A percentile compares a stretch with the other conserved stretches of the same genome.
phyloP scores from a whole-genome alignment of 139 green algal genomes.

The Micromonas pusilla region DNA sequence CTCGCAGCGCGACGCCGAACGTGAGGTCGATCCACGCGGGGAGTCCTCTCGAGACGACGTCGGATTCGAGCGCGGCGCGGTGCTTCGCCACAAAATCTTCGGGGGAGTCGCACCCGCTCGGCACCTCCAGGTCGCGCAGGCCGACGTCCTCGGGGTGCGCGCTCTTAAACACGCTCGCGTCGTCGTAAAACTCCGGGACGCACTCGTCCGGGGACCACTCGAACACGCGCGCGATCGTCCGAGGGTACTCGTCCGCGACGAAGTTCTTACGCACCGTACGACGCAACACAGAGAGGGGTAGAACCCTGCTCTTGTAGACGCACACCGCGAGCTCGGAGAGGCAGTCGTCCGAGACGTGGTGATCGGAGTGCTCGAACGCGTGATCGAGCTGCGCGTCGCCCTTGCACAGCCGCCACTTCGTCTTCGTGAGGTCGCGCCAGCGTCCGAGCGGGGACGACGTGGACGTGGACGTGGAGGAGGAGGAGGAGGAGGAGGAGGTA shows the following conservation, averaged over 20 bases:
- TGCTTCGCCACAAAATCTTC: conserved; percentile 5
- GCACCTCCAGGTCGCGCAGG: background rate
- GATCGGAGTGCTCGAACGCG: background rate
- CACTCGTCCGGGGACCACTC: background rate
- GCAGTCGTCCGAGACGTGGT: background rate
- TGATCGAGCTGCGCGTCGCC: conserved; percentile 4
- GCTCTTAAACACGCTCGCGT: background rate
- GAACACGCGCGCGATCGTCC: background rate
- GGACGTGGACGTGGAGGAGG: background rate
- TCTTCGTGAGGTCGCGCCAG: conserved; percentile 3
- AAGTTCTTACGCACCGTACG: background rate
- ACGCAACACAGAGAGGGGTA: background rate
- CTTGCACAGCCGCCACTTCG: conserved; percentile 9
- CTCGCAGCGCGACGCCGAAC: background rate
- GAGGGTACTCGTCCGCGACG: conserved; percentile 9
- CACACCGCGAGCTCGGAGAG: conserved; percentile 6
- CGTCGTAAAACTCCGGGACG: background rate
- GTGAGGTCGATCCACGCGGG: conserved; percentile 13
- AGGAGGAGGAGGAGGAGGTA: background rate
- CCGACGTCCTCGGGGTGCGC: background rate
- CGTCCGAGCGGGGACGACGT: background rate
- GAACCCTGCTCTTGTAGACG: background rate
- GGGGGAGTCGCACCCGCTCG: background rate
- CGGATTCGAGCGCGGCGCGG: background rate
- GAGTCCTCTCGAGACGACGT: background rate